Base-by-base conservation (phyloP, 2,329 filamentous ascomycete species). In the Stemphylium vesicarium region DNA sequence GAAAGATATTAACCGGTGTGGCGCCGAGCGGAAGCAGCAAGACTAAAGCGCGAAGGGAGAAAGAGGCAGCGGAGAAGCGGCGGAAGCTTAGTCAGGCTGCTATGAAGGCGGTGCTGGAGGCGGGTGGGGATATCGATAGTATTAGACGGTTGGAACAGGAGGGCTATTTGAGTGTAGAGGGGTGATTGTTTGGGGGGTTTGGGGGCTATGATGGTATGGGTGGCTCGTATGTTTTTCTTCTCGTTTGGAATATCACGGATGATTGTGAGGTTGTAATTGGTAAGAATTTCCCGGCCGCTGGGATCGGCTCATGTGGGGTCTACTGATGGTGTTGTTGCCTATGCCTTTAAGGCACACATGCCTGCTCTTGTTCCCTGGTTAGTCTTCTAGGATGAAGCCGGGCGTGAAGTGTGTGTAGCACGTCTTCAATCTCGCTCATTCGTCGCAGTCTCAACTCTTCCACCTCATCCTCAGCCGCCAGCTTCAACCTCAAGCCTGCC, bases 41-140 rank as follows among this genome's bases (percentile, higher is more conserved):
- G 84, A 98, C 95, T 8, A 97, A 97, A 74, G 92, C 92, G n/a
- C 80, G 92, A 50, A 81, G 95, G 45, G 94, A 98, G 75, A 90
- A 91, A 74, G 94, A 97, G 78, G 91, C 91, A 1, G 81, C 84
- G 48, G 94, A 97, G 70, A 88, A 88, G 76, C 81, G 90, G 66
- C 79, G 88, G 63, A 82, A 84, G 71, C 71, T 93, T 50, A 88
- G 84, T 67, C 85, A 90, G 73, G 86, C 86, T 7, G 87, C 89
- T 26, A 77, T 88, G 59, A 85, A 85, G 73, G 88, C 88, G 8
- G 85, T 92, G 0, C 80, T 84, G 50, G 88, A 87, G 10, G 89
- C 87, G 0, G 90, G 90, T 1, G 90, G 89, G 2, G 87, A 92
- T 72, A 51, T 81, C 29, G 75, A 75, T 38, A 70, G 69, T 43